A percentile compares a stretch with the other conserved stretches of the same genome.
phyloP scores from a whole-genome alignment of 208 protist genomes.

The Porcisia hertigi region DNA sequence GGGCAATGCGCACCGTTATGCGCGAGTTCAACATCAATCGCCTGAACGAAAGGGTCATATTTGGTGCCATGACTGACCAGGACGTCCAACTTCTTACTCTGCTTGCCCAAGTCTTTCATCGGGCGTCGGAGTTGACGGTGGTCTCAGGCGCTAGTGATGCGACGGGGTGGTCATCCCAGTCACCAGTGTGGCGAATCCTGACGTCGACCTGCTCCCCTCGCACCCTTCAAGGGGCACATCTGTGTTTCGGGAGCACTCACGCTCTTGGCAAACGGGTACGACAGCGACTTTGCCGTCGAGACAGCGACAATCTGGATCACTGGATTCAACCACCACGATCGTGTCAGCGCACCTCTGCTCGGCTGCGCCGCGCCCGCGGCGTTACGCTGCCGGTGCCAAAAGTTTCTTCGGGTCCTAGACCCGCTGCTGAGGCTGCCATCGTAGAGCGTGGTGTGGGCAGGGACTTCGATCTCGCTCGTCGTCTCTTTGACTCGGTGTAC shows the following conservation, averaged over 20 bases:
- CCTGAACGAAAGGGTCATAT: slow-evolving; percentile 26
- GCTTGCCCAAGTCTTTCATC: slow-evolving; percentile 14
- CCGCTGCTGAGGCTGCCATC: background rate
- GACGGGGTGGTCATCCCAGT: background rate
- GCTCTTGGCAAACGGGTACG: slow-evolving; percentile 48
- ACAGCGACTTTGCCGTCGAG: slow-evolving; percentile 30
- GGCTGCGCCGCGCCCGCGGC: background rate
- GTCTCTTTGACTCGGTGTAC: slow-evolving; percentile 21
- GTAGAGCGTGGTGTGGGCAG: background rate
- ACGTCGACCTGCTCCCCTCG: slow-evolving; percentile 17
- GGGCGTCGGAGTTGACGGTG: slow-evolving; percentile 18
- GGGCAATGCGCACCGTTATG: slow-evolving; percentile 14
- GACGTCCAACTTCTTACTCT: slow-evolving; percentile 22
- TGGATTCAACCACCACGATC: slow-evolving; percentile 12
- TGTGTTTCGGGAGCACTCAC: slow-evolving; percentile 35
- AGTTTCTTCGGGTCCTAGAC: background rate
- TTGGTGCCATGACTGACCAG: slow-evolving; percentile 21
- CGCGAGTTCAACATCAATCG: slow-evolving; percentile 17
- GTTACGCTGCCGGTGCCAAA: background rate
- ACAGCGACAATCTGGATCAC: slow-evolving; percentile 33
- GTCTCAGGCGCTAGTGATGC: background rate
- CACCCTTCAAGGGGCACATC: slow-evolving; percentile 19
- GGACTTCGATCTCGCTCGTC: slow-evolving; percentile 13
- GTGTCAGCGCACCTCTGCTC: background rate
- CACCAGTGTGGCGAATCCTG: slow-evolving; percentile 19